Evolutionary conservation across 1,284 basidiomycete species (phyloP), one percentile per base, ranked within the genome.

Genomic region (Phenoliferia sp.): DNA sequence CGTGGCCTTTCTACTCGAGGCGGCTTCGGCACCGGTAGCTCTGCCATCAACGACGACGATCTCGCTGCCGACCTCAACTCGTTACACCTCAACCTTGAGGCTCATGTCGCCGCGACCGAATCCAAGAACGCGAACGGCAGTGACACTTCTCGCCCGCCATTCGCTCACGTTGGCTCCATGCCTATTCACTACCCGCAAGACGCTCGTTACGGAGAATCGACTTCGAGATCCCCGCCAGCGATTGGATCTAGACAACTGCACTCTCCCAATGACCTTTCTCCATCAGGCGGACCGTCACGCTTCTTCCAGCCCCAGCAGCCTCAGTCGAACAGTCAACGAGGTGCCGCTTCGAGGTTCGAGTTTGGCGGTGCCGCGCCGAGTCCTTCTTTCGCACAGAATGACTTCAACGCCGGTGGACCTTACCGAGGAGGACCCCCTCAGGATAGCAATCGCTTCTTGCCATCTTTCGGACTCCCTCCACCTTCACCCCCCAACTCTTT

Each of bases 51-150:
- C 60, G 76, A 77, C 55, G 74, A 76, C 61, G 69, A 74, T 48
- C 69, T 77, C 55, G 74, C 75, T 2, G 71, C 73, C 5, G 74
- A 76, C 62, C 67, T 77, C 36, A 76, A 76, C 62, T 74, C 76
- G 54, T 65, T 77, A 16, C 74, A 76, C 55, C 69, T 77, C 26
- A 74, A 76, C 61, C 70, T 77, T 54, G 74, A 77, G 44, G 74
- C 71, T 5, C 76, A 75, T 39, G 70, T 68, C 33, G 73, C 68
- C 12, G 66, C 67, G 26, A 36, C 55, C 28, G 64, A 64, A 28
- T 52, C 59, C 19, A 31, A 33, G 26, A 44, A 48, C 28, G 34
- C 60, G 31, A 55, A 52, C 6, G 31, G 26, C 15, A 17, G 9
- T 22, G 22, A 36, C 35, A 54, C 33, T 7, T 36, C 44, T 26